Base-by-base conservation (phyloP, 331 rosid species). In the Acacia pycnantha region DNA sequence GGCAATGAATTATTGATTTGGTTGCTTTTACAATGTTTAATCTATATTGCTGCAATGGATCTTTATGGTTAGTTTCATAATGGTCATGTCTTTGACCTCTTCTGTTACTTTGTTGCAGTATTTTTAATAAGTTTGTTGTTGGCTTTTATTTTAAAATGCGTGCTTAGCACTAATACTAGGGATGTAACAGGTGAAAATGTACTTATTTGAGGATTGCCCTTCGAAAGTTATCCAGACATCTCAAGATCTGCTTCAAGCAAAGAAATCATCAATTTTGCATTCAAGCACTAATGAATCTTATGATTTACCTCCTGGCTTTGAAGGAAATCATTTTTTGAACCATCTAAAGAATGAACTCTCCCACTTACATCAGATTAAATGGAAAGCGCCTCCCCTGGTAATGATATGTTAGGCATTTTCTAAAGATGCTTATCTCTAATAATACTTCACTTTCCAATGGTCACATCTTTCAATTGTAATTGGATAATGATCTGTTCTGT, bases 331-430 rank as follows among this genome's bases (percentile, higher is more conserved):
- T 21, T 22, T 74, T 47, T 35, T 27, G 70, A 81, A 77, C 74
- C 89, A 81, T 78, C 50, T 86, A 47, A 82, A 74, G 51, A 41
- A 59, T 53, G 81, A 83, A 44, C 82, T 77, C 31, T 40, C 82
- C 46, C 43, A 22, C 80, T 50, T 85, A 53, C 65, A 87, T 80
- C 79, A 1, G 65, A 86, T 89, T 22, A 86, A 72, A 80, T 94
- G 98, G 98, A 79, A 82, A 62, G 59, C 86, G 77, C 93, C 98
- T 85, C 83, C 89, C 67, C 70, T 37, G 97, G 98, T 92, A 84
- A 79, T 78, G 56, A 66, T 48, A 78, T 79, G 22, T 27, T 80
- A 13, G 51, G 29, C 78, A 43, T 53, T 68, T 51, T 26, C 68
- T 43, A 65, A 74, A 18, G 29, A 33, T 70, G 46, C 37, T 67